Evolutionary conservation across 768 basidiomycete genomes (phyloP).

Genomic region (Asterophora parasitica): DNA sequence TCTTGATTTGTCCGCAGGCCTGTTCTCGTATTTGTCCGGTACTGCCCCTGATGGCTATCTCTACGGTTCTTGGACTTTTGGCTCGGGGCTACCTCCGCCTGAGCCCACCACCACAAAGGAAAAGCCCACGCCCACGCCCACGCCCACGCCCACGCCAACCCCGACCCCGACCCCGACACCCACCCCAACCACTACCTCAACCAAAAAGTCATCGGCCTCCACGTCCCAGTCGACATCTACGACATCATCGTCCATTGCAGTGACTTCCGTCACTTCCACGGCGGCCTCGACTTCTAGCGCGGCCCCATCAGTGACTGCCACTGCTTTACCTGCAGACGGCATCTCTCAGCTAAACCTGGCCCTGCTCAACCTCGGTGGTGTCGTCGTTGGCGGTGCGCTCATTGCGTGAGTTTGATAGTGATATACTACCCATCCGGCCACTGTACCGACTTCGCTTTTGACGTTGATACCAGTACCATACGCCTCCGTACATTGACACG

Average conservation of each 20-base stretch:
- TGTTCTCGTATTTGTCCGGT: conserved; percentile 44
- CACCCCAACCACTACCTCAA: conserved; percentile 9
- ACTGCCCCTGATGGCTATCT: conserved; percentile 31
- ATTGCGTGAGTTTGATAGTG: not conserved
- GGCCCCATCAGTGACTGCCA: conserved; percentile 7
- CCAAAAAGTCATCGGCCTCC: not conserved
- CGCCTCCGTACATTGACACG: too few species aligned
- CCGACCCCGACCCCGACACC: conserved; percentile 12
- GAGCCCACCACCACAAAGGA: conserved; percentile 20
- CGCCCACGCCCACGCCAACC: conserved; percentile 8
- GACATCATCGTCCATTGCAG: conserved; percentile 6
- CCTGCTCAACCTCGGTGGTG: conserved; percentile 11
- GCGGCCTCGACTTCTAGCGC: conserved; percentile 6
- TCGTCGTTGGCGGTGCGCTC: conserved; percentile 13
- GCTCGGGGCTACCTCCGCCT: conserved; percentile 17
- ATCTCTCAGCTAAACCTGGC: conserved; percentile 12
- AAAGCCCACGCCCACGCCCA: conserved; percentile 13
- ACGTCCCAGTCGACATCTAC: not conserved
- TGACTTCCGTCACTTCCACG: conserved; percentile 4
- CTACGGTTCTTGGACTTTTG: conserved; percentile 42
- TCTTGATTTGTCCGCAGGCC: conserved; percentile 46
- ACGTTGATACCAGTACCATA: not conserved
- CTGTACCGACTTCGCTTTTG: too few species aligned
- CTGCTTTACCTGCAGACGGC: conserved; percentile 12
- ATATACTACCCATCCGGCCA: too few species aligned